Conservation (phyloP, 768 basidiomycete species). For the Macrolepiota fuliginosa region DNA sequence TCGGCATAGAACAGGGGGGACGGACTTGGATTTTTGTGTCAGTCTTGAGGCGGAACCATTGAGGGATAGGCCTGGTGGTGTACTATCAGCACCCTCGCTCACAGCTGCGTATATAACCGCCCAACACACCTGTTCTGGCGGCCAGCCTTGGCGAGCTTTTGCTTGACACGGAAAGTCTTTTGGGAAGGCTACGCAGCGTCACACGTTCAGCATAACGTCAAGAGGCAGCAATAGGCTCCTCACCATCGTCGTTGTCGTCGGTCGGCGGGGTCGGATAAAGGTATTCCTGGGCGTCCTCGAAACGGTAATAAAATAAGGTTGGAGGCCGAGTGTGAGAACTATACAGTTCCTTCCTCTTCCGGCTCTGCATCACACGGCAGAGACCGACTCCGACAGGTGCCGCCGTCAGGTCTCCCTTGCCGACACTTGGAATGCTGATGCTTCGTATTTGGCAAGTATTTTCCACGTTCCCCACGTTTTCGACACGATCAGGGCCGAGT, state of each 20-base stretch:
- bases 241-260: slow-evolving; percentile 50
- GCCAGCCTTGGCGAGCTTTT: slow-evolving; percentile 92
- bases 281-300: slow-evolving; percentile 20
- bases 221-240: slow-evolving; percentile 18
- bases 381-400: background rate
- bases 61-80: slow-evolving; percentile 82
- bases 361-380: background rate
- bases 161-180: slow-evolving; percentile 98
- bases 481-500: background rate
- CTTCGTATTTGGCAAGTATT: background rate
- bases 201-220: slow-evolving; percentile 10
- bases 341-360: slow-evolving; percentile 31
- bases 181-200: slow-evolving; percentile 81
- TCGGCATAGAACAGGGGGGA: slow-evolving; percentile 7
- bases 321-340: slow-evolving; percentile 21
- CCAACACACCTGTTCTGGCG: slow-evolving; percentile 88
- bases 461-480: background rate
- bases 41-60: slow-evolving; percentile 98
- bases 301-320: slow-evolving; percentile 31
- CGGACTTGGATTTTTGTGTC: slow-evolving; percentile 91
- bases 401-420: background rate
- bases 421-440: background rate
- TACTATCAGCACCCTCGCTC: background rate
- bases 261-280: slow-evolving; percentile 26
- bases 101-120: background rate